These are phyloP conservation scores for Colletotrichum tropicale DNA, from an alignment of 2,329 filamentous ascomycete species.

Conservation along the genomic window DNA sequence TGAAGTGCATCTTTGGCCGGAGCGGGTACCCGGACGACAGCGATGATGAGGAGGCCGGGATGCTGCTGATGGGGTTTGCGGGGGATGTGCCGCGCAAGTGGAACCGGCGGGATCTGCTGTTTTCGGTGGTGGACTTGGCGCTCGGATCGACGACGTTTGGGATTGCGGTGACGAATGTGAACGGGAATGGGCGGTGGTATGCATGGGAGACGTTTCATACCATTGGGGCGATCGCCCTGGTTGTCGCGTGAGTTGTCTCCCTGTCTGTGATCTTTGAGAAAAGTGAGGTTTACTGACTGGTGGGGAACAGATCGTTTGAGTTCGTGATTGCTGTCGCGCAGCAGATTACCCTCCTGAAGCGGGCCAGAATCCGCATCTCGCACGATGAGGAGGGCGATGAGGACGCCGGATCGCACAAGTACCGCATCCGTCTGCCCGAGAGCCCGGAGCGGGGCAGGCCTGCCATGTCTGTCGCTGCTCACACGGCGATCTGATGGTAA, in stretches of 20 bases:
- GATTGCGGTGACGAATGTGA: not conserved
- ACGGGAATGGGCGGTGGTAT: not conserved
- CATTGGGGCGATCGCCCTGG: not conserved
- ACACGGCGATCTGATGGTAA: not conserved
- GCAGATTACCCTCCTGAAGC: constrained; percentile 7
- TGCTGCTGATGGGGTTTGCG: not conserved
- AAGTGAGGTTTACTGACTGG: not conserved
- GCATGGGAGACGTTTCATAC: not conserved
- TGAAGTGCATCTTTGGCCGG: constrained; percentile 9
- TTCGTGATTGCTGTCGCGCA: not conserved
- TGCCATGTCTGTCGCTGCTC: not conserved
- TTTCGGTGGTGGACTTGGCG: not conserved
- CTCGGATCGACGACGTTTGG: not conserved
- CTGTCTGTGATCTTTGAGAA: too few species aligned
- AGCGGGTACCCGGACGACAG: not conserved
- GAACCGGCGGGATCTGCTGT: not conserved
- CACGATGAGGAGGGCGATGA: constrained; percentile 5
- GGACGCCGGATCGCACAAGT: constrained; percentile 3
- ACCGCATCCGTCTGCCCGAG: constrained; percentile 13
- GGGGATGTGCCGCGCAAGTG: not conserved
- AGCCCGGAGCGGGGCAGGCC: not conserved
- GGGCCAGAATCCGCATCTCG: not conserved
- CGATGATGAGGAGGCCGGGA: not conserved
- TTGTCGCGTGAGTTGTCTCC: not conserved
- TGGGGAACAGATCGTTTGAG: not conserved